Evolutionary conservation across 2,329 filamentous ascomycete genomes (phyloP), one percentile per base, ranked within the genome.

Genomic region (Basipetospora chlamydospora): DNA sequence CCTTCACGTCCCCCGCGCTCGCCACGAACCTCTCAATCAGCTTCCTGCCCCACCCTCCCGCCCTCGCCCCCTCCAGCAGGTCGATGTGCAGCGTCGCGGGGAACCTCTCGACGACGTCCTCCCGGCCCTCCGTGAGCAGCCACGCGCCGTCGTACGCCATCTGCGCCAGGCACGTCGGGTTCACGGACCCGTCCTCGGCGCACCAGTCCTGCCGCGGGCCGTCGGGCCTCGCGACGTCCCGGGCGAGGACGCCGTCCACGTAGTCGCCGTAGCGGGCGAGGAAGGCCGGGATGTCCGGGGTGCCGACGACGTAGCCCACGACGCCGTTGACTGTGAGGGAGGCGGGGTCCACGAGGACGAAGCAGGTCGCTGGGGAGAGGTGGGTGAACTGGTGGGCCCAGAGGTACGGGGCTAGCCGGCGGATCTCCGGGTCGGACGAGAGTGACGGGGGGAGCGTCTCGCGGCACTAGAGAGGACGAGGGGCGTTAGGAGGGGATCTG

Each of bases 301-400:
- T 55, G 37, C 61, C 61, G 48, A 67, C 60, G 41, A 63, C 62
- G 51, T 69, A 69, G n/a, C 64, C 65, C 23, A 66, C 64, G 1
- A 54, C 58, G 6, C 33, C 42, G 3, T 62, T 25, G n/a, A 33
- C 21, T 3, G 31, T 18, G 2, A 12, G 11, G 3, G 31, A 33
- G 4, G 44, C 29, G 28, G 63, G 64, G 46, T 67, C 60, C 48
- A 67, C 65, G 11, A 69, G 57, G 9, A 68, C 58, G 48, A 63
- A 60, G 53, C 61, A 64, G 11, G 58, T 59, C 9, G 42, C 28
- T 0, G 64, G 63, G 7, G 53, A 62, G 40, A 67, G 59, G 44
- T 57, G 51, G 12, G 61, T 65, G 55, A 61, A 67, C 26, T 58
- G 64, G 46, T 67, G 63, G 7, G 62, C 64, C 65, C 65, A 69